Conservation (phyloP, 257 asterid species). For the Cordia subcordata region DNA sequence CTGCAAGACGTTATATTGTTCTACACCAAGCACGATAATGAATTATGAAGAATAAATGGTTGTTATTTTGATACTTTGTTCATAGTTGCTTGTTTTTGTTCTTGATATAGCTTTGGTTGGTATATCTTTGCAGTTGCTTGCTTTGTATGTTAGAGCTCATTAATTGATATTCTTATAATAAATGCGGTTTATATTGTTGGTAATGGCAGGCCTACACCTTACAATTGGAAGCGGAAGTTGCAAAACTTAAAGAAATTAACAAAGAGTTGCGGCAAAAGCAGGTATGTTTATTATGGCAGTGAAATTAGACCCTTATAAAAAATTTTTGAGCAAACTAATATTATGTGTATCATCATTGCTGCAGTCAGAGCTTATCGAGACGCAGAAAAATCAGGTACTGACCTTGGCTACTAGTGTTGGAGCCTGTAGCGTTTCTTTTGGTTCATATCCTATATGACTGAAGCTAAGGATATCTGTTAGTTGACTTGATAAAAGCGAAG, state of each 20-base stretch:
- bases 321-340: not conserved
- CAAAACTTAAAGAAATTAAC: conserved; percentile 67
- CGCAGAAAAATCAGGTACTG: conserved; percentile 76
- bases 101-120: too few species aligned
- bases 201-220: conserved; percentile 74
- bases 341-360: not conserved
- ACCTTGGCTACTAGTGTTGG: not conserved
- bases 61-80: too few species aligned
- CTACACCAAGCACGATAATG: too few species aligned
- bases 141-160: not conserved
- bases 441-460: too few species aligned
- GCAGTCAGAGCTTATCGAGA: conserved; percentile 69
- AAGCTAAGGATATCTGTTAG: not conserved
- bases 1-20: too few species aligned
- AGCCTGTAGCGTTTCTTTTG: too few species aligned
- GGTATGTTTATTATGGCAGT: conserved; percentile 35
- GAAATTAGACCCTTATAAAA: not conserved
- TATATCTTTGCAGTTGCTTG: not conserved
- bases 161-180: not conserved
- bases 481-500: not conserved
- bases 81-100: too few species aligned
- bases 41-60: too few species aligned
- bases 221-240: conserved; percentile 90
- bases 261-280: conserved; percentile 67
- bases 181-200: not conserved